These are phyloP conservation scores for Selenicereus undatus DNA, from an alignment of 148 eudicot genomes.

Conservation along the genomic window DNA sequence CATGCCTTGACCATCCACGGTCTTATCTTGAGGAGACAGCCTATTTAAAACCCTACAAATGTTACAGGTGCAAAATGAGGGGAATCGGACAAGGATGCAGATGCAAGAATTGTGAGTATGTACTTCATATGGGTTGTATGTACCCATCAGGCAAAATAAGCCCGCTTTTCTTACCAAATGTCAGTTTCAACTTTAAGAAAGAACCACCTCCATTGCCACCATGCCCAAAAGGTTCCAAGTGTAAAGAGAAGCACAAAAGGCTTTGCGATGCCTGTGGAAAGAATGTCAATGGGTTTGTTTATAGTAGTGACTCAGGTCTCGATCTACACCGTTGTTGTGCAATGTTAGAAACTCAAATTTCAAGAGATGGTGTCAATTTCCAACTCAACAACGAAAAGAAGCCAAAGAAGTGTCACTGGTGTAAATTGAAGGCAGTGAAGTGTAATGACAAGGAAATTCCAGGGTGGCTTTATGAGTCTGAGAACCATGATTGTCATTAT, in stretches of 20 bases:
- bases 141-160: not conserved
- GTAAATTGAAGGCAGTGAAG: not conserved
- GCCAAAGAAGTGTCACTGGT: constrained; percentile 5
- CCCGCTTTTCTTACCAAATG: not conserved
- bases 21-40: not conserved
- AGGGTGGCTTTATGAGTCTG: constrained; percentile 14
- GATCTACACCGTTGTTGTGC: constrained; percentile 19
- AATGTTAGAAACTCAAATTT: not conserved
- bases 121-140: constrained; percentile 2
- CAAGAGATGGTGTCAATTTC: not conserved
- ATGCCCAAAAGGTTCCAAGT: not conserved
- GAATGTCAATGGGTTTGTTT: not conserved
- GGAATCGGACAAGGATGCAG: not conserved
- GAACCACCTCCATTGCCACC: not conserved
- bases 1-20: not conserved
- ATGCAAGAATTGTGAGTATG: not conserved
- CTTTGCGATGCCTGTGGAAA: constrained; percentile 7
- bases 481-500: not conserved
- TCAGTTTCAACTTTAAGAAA: not conserved
- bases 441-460: not conserved
- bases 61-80: constrained; percentile 1
- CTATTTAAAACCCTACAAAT: not conserved
- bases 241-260: not conserved
- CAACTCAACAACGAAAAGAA: not conserved
- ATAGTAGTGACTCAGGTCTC: constrained; percentile 9